phyloP scores from a whole-genome alignment of 805 yeast species.

The Blastobotrys americana region DNA sequence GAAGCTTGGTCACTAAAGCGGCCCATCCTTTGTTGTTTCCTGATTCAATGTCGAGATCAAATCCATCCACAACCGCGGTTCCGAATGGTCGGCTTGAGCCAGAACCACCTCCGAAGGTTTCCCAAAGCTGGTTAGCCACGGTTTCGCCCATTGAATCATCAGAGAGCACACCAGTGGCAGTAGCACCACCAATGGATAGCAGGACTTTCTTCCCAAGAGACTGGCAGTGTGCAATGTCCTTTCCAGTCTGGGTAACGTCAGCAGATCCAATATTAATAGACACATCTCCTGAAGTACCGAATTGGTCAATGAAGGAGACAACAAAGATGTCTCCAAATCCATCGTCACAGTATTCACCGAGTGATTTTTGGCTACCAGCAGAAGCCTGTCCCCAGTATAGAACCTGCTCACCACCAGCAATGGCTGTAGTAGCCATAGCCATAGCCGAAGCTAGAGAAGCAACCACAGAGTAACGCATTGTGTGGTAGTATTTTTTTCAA shows the following conservation, averaged over 20 bases:
- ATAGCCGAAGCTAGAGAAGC: slow-evolving; percentile 10
- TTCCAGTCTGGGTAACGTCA: slow-evolving; percentile 45
- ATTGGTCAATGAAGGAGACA: slow-evolving; percentile 60
- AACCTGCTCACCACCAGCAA: slow-evolving; percentile 51
- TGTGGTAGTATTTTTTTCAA: background rate
- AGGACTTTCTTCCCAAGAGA: slow-evolving; percentile 67
- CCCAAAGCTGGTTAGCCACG: slow-evolving; percentile 49
- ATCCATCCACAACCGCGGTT: slow-evolving; percentile 73
- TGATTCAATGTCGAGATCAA: slow-evolving; percentile 66
- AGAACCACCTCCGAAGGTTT: slow-evolving; percentile 45
- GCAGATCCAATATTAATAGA: slow-evolving; percentile 46
- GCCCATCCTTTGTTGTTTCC: slow-evolving; percentile 57
- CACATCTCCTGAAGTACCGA: slow-evolving; percentile 36
- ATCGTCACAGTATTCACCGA: slow-evolving; percentile 56
- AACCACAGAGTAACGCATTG: slow-evolving; percentile 4
- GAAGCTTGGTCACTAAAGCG: slow-evolving; percentile 47
- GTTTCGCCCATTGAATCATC: slow-evolving; percentile 47
- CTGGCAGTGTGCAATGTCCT: slow-evolving; percentile 72
- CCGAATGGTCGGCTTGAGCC: slow-evolving; percentile 55
- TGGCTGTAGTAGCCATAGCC: slow-evolving; percentile 18
- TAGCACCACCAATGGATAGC: slow-evolving; percentile 72
- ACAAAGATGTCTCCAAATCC: slow-evolving; percentile 56
- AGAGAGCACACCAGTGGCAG: slow-evolving; percentile 48
- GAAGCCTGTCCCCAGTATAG: slow-evolving; percentile 84
- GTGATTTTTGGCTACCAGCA: slow-evolving; percentile 43